Percentiles rank a stretch among this genome's conserved stretches.
Conservation (phyloP, 139 green algal genomes). For the Chlamydomonas incerta region DNA sequence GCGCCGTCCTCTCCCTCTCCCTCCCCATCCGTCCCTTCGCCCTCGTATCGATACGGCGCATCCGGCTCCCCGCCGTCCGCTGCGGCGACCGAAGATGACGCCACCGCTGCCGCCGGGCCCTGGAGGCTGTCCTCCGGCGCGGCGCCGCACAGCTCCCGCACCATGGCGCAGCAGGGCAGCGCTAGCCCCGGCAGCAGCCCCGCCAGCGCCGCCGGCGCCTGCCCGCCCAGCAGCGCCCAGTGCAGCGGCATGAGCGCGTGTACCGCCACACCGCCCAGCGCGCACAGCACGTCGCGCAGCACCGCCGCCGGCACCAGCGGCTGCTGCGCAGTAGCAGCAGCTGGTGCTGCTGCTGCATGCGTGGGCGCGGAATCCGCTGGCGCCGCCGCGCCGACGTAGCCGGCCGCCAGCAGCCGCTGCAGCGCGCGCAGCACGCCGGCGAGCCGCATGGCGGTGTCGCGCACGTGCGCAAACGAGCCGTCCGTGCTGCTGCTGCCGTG, state of each 20-base stretch:
- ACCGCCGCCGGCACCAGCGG: constrained; percentile 28
- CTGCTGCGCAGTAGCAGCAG: background rate
- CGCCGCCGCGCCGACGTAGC: background rate
- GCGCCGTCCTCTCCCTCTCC: background rate
- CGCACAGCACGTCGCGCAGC: constrained; percentile 15
- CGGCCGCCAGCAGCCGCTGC: constrained; percentile 14
- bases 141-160: constrained; percentile 10
- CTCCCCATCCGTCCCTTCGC: background rate
- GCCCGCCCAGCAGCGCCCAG: background rate
- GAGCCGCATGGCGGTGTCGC: background rate
- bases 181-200: background rate
- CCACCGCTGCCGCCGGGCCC: background rate
- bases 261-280: background rate
- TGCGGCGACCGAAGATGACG: background rate
- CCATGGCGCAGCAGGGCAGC: constrained; percentile 2
- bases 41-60: background rate
- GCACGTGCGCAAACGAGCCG: background rate
- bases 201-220: background rate
- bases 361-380: background rate
- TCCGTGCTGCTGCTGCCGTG: background rate
- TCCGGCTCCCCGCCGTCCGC: background rate
- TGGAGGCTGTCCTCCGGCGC: background rate
- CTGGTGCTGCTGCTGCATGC: background rate
- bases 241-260: constrained; percentile 43
- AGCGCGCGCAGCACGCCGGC: constrained; percentile 10